These are phyloP conservation scores for Rachicladosporium sp. DNA, from an alignment of 2,329 filamentous ascomycete species.

Conservation along the genomic window DNA sequence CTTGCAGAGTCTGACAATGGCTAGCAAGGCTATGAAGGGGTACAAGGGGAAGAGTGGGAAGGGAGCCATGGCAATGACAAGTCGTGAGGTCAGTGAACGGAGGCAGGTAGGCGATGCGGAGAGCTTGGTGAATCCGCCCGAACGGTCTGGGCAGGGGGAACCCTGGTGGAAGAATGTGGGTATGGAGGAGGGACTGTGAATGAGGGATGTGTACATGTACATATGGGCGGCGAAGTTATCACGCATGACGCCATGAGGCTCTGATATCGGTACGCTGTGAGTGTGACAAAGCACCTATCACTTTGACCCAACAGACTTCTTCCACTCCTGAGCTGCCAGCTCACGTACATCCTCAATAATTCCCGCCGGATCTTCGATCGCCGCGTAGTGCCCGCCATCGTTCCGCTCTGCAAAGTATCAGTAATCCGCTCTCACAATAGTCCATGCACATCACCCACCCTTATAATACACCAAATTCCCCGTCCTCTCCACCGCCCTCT, in stretches of 20 bases:
- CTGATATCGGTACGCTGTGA: no score
- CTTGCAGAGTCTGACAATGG: slow-evolving; percentile 34
- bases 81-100: slow-evolving; percentile 63
- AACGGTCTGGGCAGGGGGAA: slow-evolving; percentile 12
- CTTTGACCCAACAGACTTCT: not conserved
- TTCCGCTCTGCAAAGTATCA: slow-evolving; percentile 8
- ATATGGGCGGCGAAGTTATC: no score
- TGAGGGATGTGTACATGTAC: not conserved
- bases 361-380: slow-evolving; percentile 18
- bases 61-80: slow-evolving; percentile 10
- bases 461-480: slow-evolving; percentile 28
- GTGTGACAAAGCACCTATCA: no score
- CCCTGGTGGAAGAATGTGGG: slow-evolving; percentile 38
- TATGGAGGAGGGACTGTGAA: slow-evolving; percentile 36
- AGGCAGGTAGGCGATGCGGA: slow-evolving; percentile 85
- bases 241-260: no score
- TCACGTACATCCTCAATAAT: slow-evolving; percentile 19
- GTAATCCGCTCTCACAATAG: not conserved
- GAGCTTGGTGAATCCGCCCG: slow-evolving; percentile 50
- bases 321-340: slow-evolving; percentile 8
- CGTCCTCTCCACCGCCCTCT: slow-evolving; percentile 22
- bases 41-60: slow-evolving; percentile 42
- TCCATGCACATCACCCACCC: slow-evolving; percentile 6
- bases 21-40: slow-evolving; percentile 41
- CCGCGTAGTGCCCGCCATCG: slow-evolving; percentile 19